Evolutionary conservation across 257 asterid genomes (phyloP), one percentile per base, ranked within the genome.

Genomic region (Nyctanthes arbortristis): DNA sequence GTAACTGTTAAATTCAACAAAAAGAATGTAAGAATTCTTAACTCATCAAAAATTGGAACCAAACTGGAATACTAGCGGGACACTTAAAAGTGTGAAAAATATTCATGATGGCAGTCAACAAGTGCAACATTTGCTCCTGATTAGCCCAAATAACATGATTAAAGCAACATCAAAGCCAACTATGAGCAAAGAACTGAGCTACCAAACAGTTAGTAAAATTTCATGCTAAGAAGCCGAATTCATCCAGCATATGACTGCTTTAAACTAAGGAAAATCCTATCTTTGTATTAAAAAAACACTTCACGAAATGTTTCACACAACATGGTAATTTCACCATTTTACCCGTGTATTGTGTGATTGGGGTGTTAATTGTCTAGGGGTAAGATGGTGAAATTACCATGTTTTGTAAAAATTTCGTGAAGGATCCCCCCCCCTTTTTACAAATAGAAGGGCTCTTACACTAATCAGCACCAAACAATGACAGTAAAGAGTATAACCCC

Each of bases 1-100:
- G 14, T 52, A 65, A 70, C 70, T 22, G 87, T 80, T 82, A 82
- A 52, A 73, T 33, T 75, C 84, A 69, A 71, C 28, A 63, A 65
- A n/a, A 35, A 52, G 47, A 65, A 60, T 54, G 54, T 47, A 52
- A 52, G 75, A 52, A 52, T 30, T 59, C 71, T 59, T 36, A 43
- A 72, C 64, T 57, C 29, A 27, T 65, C 73, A 68, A 66, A 78
- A 40, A 66, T 40, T 57, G 34, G 61, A 7, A 52, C 59, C 24
- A 7, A 3, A 22, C 59, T 22, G 30, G 74, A 67, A 67, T 4
- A 56, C 43, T 45, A 70, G 59, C 64, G 70, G 36, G 49, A 35
- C 67, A 80, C 16, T 58, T 28, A 52, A 58, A 70, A n/a, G 58
- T 59, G 68, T 32, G 66, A 60, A 63, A 70, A 71, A 49, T n/a